Conservation (phyloP, 192 early-diverging fungal genomes). For the Dissophora ornata region DNA sequence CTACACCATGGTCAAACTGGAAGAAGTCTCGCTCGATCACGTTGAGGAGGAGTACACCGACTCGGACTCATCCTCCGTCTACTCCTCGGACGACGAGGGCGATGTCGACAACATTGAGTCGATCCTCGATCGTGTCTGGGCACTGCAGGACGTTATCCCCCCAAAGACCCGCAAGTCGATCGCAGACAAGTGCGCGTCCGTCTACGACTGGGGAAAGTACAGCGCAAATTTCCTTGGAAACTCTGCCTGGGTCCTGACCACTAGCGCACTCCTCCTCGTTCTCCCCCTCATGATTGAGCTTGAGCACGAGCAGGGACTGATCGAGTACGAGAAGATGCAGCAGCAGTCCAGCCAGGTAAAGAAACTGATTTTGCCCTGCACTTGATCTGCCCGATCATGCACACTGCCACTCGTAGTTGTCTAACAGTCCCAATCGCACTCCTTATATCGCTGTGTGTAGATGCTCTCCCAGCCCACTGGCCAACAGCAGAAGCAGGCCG, state of each 20-base stretch:
- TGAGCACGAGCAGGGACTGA: constrained; percentile 87
- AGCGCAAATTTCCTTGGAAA: constrained; percentile 79
- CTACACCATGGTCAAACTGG: constrained; percentile 62
- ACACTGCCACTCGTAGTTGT: too few relatives aligned
- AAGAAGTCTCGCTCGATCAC: constrained; percentile 64
- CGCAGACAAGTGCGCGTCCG: constrained; percentile 63
- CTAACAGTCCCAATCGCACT: too few relatives aligned
- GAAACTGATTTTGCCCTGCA: background rate
- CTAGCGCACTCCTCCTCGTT: constrained; percentile 82
- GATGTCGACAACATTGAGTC: constrained; percentile 85
- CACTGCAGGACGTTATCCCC: constrained; percentile 91
- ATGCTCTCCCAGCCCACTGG: constrained; percentile 50
- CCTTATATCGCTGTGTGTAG: constrained; percentile 4
- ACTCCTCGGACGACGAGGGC: constrained; percentile 69
- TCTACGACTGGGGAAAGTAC: constrained; percentile 68
- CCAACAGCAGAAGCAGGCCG: constrained; percentile 47
- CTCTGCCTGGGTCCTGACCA: constrained; percentile 90
- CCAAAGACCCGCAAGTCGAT: constrained; percentile 75
- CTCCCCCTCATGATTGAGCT: constrained; percentile 89
- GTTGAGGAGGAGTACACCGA: constrained; percentile 64
- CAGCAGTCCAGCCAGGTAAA: constrained; percentile 59
- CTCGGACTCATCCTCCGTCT: constrained; percentile 64
- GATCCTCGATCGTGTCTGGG: constrained; percentile 81
- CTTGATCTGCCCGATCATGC: background rate
- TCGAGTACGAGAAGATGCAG: constrained; percentile 82